Conservation (phyloP, 768 basidiomycete genomes). For the Rhodotorula toruloides region DNA sequence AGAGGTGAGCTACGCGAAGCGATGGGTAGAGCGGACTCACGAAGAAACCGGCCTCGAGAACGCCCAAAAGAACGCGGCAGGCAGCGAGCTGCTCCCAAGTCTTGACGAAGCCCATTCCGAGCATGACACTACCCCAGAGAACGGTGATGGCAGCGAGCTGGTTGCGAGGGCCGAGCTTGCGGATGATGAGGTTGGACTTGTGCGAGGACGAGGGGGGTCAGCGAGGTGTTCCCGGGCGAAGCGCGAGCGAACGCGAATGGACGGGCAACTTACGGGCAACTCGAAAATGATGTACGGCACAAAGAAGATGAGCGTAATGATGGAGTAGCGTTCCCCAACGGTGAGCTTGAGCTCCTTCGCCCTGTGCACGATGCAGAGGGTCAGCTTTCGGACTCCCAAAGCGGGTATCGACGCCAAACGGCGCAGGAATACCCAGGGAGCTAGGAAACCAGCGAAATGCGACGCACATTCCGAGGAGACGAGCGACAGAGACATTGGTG, state of each 20-base stretch:
- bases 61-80: slow-evolving; percentile 43
- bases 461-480: slow-evolving; percentile 42
- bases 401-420: too few relatives aligned
- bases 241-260: too few relatives aligned
- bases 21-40: background rate
- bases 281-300: slow-evolving; percentile 42
- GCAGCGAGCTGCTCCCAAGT: slow-evolving; percentile 43
- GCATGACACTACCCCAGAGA: slow-evolving; percentile 21
- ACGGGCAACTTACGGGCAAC: too few relatives aligned
- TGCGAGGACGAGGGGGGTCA: too few relatives aligned
- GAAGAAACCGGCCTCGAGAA: slow-evolving; percentile 40
- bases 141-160: slow-evolving; percentile 25
- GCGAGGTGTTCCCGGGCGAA: too few relatives aligned
- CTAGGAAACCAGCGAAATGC: too few relatives aligned
- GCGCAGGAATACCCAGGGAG: too few relatives aligned
- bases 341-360: slow-evolving; percentile 31
- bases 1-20: background rate
- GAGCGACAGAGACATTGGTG: slow-evolving; percentile 33
- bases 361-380: too few relatives aligned
- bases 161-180: slow-evolving; percentile 40
- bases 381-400: too few relatives aligned
- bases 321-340: slow-evolving; percentile 45
- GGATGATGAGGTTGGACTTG: slow-evolving; percentile 43
- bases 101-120: slow-evolving; percentile 43
- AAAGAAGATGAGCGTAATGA: slow-evolving; percentile 39